Evolutionary conservation across 257 asterid species (phyloP), one percentile per base, ranked within the genome.

Genomic region (Solanum chilense): DNA sequence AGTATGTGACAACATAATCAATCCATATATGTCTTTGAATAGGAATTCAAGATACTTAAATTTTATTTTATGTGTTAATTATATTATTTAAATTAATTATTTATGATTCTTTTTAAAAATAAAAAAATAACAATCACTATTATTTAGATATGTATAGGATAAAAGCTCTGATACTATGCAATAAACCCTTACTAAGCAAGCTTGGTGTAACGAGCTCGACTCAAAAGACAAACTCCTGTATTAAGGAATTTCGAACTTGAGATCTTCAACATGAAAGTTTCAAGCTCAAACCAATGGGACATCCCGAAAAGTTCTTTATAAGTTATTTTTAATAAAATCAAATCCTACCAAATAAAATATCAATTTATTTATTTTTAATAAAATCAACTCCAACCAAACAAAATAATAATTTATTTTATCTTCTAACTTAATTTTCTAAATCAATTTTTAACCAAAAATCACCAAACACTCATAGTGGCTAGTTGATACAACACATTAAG

Each of bases 121-220:
- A 3, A 0, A 33, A 3, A 33, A 33, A 3, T 1, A 5, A 0
- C 1, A 33, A 0, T 0, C 0, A 3, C 4, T 33, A 33, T 33
- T 33, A 1, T 33, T 33, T 33, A 33, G 35, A 33, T 5, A 0
- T 33, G 0, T 33, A 33, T 33, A 33, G 35, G 1, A 0, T 33
- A 37, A 37, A 6, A 5, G 0, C 2, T 6, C 0, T 35, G 39
- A 0, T 35, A 0, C 0, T 35, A 5, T 35, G 7, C 1, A 35
- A 35, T 35, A 35, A 35, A 5, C 1, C 0, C 7, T 0, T 0
- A 35, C 39, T 35, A 35, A 6, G 7, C 1, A 35, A 35, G 7
- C 0, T 6, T 35, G 39, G 1, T 35, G 7, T 6, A 1, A 5
- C 39, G 7, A 35, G 39, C 39, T 35, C 39, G 0, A 35, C 1